Evolutionary conservation across 2,329 filamentous ascomycete species (phyloP).

Genomic region (Colletotrichum incanum): DNA sequence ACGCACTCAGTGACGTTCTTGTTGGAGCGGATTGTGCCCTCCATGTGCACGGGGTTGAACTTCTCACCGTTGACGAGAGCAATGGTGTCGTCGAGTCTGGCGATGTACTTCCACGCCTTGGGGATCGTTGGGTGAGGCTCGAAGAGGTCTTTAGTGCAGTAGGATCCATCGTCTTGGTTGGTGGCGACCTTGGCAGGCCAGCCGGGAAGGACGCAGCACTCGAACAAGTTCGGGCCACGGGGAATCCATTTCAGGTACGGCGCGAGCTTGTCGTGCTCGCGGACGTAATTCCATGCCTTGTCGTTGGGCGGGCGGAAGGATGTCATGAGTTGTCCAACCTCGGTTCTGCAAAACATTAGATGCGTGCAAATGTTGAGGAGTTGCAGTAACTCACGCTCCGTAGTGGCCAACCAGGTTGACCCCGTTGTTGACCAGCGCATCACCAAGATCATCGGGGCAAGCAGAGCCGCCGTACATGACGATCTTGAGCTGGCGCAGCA

Average conservation of each 20-base stretch:
- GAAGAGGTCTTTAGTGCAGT: slow-evolving; percentile 76
- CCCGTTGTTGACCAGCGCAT: slow-evolving; percentile 65
- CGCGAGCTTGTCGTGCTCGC: slow-evolving; percentile 59
- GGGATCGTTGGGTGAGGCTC: slow-evolving; percentile 65
- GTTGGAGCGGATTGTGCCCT: slow-evolving; percentile 66
- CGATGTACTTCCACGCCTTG: slow-evolving; percentile 75
- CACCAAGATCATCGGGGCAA: slow-evolving; percentile 73
- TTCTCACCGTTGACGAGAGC: slow-evolving; percentile 78
- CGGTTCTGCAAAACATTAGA: slow-evolving; percentile 57
- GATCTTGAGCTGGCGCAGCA: slow-evolving; percentile 62
- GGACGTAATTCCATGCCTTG: slow-evolving; percentile 74
- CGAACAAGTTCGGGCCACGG: slow-evolving; percentile 54
- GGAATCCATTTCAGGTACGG: slow-evolving; percentile 53
- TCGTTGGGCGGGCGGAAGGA: slow-evolving; percentile 68
- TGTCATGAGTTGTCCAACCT: slow-evolving; percentile 75
- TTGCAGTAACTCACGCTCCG: slow-evolving; percentile 62
- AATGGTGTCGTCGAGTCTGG: slow-evolving; percentile 73
- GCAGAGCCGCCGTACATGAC: slow-evolving; percentile 72
- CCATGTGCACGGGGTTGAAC: slow-evolving; percentile 75
- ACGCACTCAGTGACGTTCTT: slow-evolving; percentile 67
- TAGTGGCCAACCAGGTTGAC: slow-evolving; percentile 72
- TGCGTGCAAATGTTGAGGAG: neutral
- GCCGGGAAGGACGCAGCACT: slow-evolving; percentile 56
- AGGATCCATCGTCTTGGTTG: slow-evolving; percentile 73
- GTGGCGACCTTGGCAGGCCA: slow-evolving; percentile 64